These are phyloP conservation scores for Nectriaceae sp. DNA, from an alignment of 2,329 filamentous ascomycete species.

Conservation along the genomic window DNA sequence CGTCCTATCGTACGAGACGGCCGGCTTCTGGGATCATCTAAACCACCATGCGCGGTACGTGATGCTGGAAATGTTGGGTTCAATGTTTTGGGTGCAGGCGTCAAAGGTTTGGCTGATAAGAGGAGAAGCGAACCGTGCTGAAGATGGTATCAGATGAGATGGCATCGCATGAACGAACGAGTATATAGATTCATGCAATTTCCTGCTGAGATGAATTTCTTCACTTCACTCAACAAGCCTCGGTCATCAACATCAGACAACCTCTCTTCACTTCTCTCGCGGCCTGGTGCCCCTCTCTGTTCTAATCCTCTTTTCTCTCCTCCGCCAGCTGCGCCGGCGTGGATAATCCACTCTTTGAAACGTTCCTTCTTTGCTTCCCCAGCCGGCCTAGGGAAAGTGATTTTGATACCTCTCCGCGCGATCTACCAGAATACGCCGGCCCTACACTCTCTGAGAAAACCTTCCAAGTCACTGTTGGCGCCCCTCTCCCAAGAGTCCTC, in stretches of 20 bases:
- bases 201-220: conserved; percentile 1
- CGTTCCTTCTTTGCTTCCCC: conserved; percentile 20
- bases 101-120: not conserved
- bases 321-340: conserved; percentile 19
- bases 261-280: conserved; percentile 2
- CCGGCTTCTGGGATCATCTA: conserved; percentile 18
- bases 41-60: conserved; percentile 4
- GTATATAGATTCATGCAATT: conserved; percentile 15
- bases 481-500: conserved; percentile 18
- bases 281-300: conserved; percentile 7
- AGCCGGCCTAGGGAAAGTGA: conserved; percentile 19
- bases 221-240: conserved; percentile 12
- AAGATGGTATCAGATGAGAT: too few species aligned
- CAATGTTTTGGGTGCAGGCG: not conserved
- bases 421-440: conserved; percentile 17
- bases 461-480: conserved; percentile 16
- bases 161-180: too few species aligned
- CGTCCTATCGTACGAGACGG: conserved; percentile 19
- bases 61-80: too few species aligned
- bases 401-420: conserved; percentile 4
- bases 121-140: conserved; percentile 5
- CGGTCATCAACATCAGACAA: not conserved
- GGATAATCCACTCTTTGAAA: conserved; percentile 20
- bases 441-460: conserved; percentile 11
- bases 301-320: conserved; percentile 1